Percentiles rank a stretch among this genome's conserved stretches.
Conservation (phyloP, 2,329 filamentous ascomycete species). For the Corniculantispora saksenae region DNA sequence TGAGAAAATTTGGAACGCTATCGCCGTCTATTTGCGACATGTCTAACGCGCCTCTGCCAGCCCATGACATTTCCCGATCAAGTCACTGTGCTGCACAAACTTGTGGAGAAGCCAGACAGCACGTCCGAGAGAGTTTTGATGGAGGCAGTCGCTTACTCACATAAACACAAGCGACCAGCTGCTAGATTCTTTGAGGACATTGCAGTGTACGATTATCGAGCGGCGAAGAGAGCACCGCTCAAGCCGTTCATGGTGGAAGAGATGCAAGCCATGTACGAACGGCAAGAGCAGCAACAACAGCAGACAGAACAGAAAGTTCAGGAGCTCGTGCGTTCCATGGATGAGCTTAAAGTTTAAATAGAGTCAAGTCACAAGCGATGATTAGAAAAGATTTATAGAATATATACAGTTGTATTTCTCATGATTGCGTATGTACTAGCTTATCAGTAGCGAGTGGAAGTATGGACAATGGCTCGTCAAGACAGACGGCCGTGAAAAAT, state of each 20-base stretch:
- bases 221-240: conserved; percentile 39
- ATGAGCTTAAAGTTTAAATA: conserved; percentile 19
- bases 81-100: conserved; percentile 81
- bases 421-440: conserved; percentile 12
- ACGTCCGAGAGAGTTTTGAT: conserved; percentile 54
- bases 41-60: conserved; percentile 40
- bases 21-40: too few species aligned
- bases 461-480: conserved; percentile 16
- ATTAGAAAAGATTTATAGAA: background rate
- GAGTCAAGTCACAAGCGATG: too few species aligned
- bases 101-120: conserved; percentile 53
- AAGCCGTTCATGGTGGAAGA: conserved; percentile 42
- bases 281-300: conserved; percentile 32
- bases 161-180: conserved; percentile 69
- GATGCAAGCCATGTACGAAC: conserved; percentile 36
- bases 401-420: conserved; percentile 20
- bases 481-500: conserved; percentile 15
- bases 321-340: conserved; percentile 17
- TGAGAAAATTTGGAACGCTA: conserved; percentile 44
- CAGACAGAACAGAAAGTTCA: conserved; percentile 24
- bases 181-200: conserved; percentile 77
- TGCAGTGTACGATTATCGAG: conserved; percentile 67
- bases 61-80: conserved; percentile 82
- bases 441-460: background rate
- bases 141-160: conserved; percentile 70